These are phyloP conservation scores for Wallemia ichthyophaga DNA, from an alignment of 1,284 basidiomycete species.

Conservation along the genomic window DNA sequence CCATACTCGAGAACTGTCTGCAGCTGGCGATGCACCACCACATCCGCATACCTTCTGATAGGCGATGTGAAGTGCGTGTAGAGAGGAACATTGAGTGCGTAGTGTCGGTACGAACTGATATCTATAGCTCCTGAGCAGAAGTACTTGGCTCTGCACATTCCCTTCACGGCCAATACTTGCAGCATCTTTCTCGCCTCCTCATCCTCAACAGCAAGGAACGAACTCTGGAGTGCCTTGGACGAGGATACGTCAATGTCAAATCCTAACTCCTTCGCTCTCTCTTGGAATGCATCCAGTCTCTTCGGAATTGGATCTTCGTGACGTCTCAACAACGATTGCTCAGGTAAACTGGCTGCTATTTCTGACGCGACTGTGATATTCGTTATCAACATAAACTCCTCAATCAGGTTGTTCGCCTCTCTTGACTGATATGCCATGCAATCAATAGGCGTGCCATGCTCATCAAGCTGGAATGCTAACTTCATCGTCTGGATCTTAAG, in stretches of 20 bases:
- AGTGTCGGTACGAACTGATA: conserved; percentile 61
- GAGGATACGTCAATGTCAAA: conserved; percentile 52
- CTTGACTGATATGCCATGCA: conserved; percentile 32
- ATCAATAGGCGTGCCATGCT: conserved; percentile 49
- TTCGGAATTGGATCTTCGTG: conserved; percentile 80
- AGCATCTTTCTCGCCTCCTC: conserved; percentile 39
- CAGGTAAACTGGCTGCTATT: conserved; percentile 71
- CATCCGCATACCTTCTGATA: conserved; percentile 73
- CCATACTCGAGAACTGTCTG: conserved; percentile 53
- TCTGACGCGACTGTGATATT: conserved; percentile 75
- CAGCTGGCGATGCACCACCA: conserved; percentile 85
- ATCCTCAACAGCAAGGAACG: conserved; percentile 41
- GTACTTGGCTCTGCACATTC: conserved; percentile 76
- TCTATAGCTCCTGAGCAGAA: conserved; percentile 98
- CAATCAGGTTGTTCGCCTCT: conserved; percentile 53
- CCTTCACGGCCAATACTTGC: conserved; percentile 53
- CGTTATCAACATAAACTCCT: conserved; percentile 88
- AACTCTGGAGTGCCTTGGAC: conserved; percentile 51
- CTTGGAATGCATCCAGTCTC: conserved; percentile 44
- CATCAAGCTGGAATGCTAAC: conserved; percentile 52
- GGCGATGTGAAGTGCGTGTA: conserved; percentile 33
- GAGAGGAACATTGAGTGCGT: conserved; percentile 60
- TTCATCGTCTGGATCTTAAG: conserved; percentile 40
- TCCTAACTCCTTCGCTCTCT: conserved; percentile 54
- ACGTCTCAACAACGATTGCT: conserved; percentile 73